Base-by-base conservation (phyloP, 106 monocot genomes). In the Dendrobium nobile region DNA sequence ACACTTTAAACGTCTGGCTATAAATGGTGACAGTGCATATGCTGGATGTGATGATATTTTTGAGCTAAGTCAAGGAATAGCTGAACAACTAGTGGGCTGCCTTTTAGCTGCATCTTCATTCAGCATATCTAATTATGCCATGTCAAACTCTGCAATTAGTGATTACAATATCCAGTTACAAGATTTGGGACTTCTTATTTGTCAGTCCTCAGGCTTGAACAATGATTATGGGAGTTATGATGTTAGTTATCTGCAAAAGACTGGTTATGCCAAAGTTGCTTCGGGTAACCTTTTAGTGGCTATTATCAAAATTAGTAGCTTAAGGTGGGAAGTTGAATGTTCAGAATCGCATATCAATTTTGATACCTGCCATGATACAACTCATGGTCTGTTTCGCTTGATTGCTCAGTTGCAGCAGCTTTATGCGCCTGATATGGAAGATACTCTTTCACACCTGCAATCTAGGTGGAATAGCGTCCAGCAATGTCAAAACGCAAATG, bases 21-120 rank as follows among this genome's bases (percentile, higher is more conserved):
- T 42, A 16, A 67, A 61, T 61, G 26, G n/a, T 58, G 81, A 74
- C 67, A 13, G 27, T 88, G 43, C 79, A 75, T 77, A 84, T n/a
- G 42, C 75, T 48, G 67, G 61, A 67, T 75, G 58, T 47, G 54
- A 75, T 65, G 54, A 20, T 61, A 72, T n/a, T 79, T 72, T 47
- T 80, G 77, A 84, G 78, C 24, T 70, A 40, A 65, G 77, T 58
- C 81, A 82, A 70, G 79, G 72, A 47, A 82, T 56, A 51, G 76
- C 70, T 7, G 81, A 81, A 54, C 42, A 83, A 67, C 65, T 68
- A 80, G 81, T 91, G 13, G 72, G 89, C 61, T 89, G 91, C 78
- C 85, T 99, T 91, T 80, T 99, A 74, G 91, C 95, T 74, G 95
- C 95, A 79, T 79, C 98, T 77, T 99, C 95, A 54, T 85, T 99